Percentiles rank a stretch among this genome's conserved stretches.
These are phyloP conservation scores for Furcasterigmium furcatum DNA, from an alignment of 2,329 filamentous ascomycete species.

Conservation along the genomic window DNA sequence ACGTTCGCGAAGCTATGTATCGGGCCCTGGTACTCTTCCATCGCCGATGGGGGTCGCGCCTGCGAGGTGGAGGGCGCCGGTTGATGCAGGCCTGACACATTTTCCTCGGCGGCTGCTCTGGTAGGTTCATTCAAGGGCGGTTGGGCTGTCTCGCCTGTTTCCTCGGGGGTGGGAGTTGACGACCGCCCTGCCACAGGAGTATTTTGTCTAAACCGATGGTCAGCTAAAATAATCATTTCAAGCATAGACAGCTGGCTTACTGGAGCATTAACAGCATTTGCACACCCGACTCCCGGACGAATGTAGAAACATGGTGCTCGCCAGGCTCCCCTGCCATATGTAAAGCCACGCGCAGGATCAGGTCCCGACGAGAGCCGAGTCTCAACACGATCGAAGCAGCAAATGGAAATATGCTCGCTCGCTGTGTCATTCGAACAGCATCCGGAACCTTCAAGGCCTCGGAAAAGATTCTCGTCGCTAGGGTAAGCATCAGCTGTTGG, in stretches of 20 bases:
- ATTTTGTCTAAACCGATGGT: no score
- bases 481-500: conserved; percentile 2
- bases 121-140: no score
- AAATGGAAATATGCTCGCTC: conserved; percentile 3
- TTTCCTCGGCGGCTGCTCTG: no score
- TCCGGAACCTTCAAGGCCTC: conserved; percentile 1
- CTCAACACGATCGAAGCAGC: conserved; percentile 4
- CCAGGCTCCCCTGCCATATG: conserved; percentile 4
- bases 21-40: no score
- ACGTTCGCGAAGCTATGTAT: no score
- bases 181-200: no score
- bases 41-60: no score
- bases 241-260: conserved; percentile 2
- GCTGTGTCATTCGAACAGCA: conserved; percentile 1
- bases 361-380: conserved; percentile 2
- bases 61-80: no score
- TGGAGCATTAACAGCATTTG: conserved; percentile 4
- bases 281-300: conserved; percentile 2
- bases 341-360: conserved; percentile 3
- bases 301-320: conserved; percentile 3
- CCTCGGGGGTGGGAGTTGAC: no score
- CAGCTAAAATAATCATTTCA: no score
- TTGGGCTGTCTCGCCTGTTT: no score
- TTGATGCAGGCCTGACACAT: no score
- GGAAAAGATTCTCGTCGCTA: conserved; percentile 2